Evolutionary conservation across 2,329 filamentous ascomycete species (phyloP).

Genomic region (Sclerotinia glacialis): DNA sequence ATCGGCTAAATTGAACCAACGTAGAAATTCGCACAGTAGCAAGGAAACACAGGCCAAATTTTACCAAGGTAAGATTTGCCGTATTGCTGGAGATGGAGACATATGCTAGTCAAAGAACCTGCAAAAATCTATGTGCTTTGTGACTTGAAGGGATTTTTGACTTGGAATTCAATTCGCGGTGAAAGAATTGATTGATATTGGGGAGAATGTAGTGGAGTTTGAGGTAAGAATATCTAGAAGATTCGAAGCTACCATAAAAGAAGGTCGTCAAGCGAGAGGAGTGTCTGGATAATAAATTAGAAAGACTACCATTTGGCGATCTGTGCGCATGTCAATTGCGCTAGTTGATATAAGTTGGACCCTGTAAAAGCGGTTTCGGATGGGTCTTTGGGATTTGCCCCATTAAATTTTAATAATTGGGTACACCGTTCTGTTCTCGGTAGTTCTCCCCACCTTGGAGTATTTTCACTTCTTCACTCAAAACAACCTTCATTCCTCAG

Average conservation of each 20-base stretch:
- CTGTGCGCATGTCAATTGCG: conserved; percentile 3
- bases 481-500: not conserved
- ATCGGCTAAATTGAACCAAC: not conserved
- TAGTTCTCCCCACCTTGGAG: conserved; percentile 1
- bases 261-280: not conserved
- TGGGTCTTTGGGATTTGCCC: conserved; percentile 1
- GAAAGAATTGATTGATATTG: conserved; percentile 4
- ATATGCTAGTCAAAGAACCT: conserved; percentile 8
- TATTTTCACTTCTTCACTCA: conserved; percentile 1
- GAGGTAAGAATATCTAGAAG: conserved; percentile 12
- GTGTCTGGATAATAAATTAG: not conserved
- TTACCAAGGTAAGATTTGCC: too few relatives aligned
- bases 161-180: conserved; percentile 5
- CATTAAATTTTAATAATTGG: not conserved
- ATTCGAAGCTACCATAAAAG: conserved; percentile 1
- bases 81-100: not conserved
- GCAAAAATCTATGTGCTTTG: not conserved
- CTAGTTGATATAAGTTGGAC: not conserved
- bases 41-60: not conserved
- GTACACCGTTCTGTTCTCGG: conserved; percentile 9
- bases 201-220: not conserved
- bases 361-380: conserved; percentile 10
- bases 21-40: not conserved
- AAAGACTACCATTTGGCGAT: not conserved
- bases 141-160: not conserved